These are phyloP conservation scores for Heliamphora exappendiculata DNA, from an alignment of 148 eudicot species.

Conservation along the genomic window DNA sequence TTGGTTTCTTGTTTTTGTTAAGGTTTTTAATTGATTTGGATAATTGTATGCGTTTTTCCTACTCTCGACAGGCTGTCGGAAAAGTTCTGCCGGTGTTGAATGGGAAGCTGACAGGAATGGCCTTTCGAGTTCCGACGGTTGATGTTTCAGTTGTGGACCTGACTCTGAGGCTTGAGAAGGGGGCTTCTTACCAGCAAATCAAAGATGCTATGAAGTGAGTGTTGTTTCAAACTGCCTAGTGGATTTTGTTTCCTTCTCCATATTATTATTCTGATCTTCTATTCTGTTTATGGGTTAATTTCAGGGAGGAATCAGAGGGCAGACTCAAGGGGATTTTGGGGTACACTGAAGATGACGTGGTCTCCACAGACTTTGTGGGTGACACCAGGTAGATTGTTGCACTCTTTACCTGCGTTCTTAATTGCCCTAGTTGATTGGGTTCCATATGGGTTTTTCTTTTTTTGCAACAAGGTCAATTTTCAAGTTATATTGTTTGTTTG, in stretches of 20 bases:
- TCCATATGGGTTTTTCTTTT: too few relatives aligned
- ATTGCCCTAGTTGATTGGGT: neutral
- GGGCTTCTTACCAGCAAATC: constrained; percentile 48
- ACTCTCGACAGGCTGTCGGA: constrained; percentile 53
- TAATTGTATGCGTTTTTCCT: neutral
- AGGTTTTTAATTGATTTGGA: neutral
- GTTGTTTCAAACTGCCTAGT: neutral
- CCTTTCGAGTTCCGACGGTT: constrained; percentile 71
- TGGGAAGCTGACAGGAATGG: constrained; percentile 74
- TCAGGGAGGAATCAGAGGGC: constrained; percentile 67
- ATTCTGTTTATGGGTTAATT: neutral
- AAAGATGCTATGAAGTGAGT: constrained; percentile 64
- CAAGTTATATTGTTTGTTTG: too few relatives aligned
- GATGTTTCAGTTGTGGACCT: constrained; percentile 81
- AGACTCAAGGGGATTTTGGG: constrained; percentile 62
- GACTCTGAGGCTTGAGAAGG: constrained; percentile 66
- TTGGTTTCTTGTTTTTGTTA: neutral
- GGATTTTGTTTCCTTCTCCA: neutral
- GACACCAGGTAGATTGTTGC: constrained; percentile 38
- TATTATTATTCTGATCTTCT: neutral
- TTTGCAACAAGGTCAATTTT: too few relatives aligned
- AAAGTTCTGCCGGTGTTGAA: constrained; percentile 66
- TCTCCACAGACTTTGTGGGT: constrained; percentile 57
- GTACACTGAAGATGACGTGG: constrained; percentile 68
- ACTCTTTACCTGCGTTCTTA: neutral